phyloP scores from a whole-genome alignment of 148 eudicot species.

The Fagopyrum tataricum region DNA sequence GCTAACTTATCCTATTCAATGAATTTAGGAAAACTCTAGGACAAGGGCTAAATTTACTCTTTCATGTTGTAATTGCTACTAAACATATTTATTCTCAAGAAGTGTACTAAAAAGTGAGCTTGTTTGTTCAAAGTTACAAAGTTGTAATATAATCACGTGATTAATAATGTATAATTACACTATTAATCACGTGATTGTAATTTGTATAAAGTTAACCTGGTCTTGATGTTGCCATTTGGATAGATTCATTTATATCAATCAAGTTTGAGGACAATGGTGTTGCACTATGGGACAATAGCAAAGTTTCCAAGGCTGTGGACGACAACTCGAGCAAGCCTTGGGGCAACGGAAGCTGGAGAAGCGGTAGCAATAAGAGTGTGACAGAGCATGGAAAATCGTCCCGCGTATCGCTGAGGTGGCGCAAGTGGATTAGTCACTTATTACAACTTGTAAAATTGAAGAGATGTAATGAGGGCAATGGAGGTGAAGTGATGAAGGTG shows the following conservation, averaged over 20 bases:
- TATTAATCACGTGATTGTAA: too few relatives aligned
- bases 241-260: slow-evolving; percentile 14
- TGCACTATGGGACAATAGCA: slow-evolving; percentile 5
- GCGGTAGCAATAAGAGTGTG: neutral
- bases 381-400: neutral
- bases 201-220: neutral
- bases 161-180: too few relatives aligned
- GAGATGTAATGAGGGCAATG: neutral
- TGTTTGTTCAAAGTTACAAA: neutral
- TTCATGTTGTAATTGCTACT: neutral
- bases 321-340: neutral
- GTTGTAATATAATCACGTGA: neutral
- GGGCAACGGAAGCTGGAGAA: neutral
- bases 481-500: neutral
- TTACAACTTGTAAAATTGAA: neutral
- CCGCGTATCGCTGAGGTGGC: slow-evolving; percentile 3
- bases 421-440: neutral
- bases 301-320: neutral
- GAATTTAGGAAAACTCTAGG: too few relatives aligned
- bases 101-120: neutral
- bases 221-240: neutral
- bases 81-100: neutral
- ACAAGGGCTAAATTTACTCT: neutral
- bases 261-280: slow-evolving; percentile 12
- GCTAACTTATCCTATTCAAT: neutral